Percentiles rank a stretch among this genome's conserved stretches.
Evolutionary conservation across 2,329 filamentous ascomycete genomes (phyloP).

Genomic region (Botryotinia narcissicola): DNA sequence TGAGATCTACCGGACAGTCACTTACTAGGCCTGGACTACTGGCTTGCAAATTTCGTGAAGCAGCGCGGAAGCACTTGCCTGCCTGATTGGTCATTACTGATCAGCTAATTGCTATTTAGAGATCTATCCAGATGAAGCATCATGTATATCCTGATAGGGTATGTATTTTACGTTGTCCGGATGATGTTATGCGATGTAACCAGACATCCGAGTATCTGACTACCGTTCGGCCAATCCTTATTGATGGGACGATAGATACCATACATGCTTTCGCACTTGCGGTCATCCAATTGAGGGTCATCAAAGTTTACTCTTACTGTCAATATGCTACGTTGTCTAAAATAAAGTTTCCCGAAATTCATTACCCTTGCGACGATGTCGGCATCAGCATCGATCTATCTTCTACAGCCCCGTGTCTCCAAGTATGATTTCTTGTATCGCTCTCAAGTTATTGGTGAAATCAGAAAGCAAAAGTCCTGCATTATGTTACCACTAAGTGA

Average conservation of each 20-base stretch:
- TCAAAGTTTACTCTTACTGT: not conserved
- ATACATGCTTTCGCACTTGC: not conserved
- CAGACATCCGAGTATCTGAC: not conserved
- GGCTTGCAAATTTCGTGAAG: not conserved
- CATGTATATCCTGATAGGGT: not conserved
- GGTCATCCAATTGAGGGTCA: not conserved
- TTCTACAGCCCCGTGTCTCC: not conserved
- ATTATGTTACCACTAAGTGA: not conserved
- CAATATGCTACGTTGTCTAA: not conserved
- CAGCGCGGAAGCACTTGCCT: not conserved
- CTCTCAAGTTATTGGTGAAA: not conserved
- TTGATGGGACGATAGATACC: not conserved
- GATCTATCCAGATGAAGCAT: not conserved
- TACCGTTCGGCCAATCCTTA: not conserved
- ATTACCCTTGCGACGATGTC: not conserved
- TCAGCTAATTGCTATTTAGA: not conserved
- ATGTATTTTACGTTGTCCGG: not conserved
- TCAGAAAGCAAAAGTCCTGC: not conserved
- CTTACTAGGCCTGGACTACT: not conserved
- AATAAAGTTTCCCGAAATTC: not conserved
- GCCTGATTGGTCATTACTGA: not conserved
- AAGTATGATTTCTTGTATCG: not conserved
- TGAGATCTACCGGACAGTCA: not conserved
- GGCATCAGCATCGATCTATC: not conserved
- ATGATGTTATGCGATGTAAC: not conserved